Conservation (phyloP, 306 rosid species). For the Acacia melanoxylon region DNA sequence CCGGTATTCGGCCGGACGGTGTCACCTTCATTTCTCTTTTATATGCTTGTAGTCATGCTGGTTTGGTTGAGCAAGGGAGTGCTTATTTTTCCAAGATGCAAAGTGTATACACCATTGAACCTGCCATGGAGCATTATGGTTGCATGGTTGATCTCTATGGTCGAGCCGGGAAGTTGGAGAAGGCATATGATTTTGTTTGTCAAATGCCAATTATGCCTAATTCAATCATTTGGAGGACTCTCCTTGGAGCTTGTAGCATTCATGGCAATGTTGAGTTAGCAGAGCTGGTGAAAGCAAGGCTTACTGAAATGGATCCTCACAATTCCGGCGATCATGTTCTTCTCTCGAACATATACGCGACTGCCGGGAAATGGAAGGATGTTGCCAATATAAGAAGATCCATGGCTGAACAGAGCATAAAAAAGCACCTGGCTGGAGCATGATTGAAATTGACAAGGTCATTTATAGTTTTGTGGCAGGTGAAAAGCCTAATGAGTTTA, state of each 20-base stretch:
- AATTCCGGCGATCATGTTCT: slow-evolving; percentile 79
- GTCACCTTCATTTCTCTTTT: slow-evolving; percentile 71
- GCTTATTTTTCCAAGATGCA: slow-evolving; percentile 66
- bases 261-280: slow-evolving; percentile 76
- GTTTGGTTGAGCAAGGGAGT: slow-evolving; percentile 65
- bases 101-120: slow-evolving; percentile 55
- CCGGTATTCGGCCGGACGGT: slow-evolving; percentile 64
- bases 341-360: slow-evolving; percentile 75
- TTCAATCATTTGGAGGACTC: slow-evolving; percentile 83
- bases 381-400: slow-evolving; percentile 68
- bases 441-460: slow-evolving; percentile 74
- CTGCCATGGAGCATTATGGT: slow-evolving; percentile 75
- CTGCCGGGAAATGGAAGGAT: slow-evolving; percentile 81
- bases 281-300: slow-evolving; percentile 65
- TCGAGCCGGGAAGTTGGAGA: slow-evolving; percentile 70
- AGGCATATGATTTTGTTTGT: slow-evolving; percentile 68
- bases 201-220: slow-evolving; percentile 71
- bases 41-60: slow-evolving; percentile 83
- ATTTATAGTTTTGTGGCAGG: slow-evolving; percentile 73
- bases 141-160: slow-evolving; percentile 90
- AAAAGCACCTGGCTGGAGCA: slow-evolving; percentile 81
- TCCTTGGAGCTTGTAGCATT: slow-evolving; percentile 91
- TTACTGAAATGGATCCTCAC: slow-evolving; percentile 69
- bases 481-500: slow-evolving; percentile 53
- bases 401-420: slow-evolving; percentile 58